Percentiles rank a stretch among this genome's conserved stretches.
Evolutionary conservation across 2,329 filamentous ascomycete species (phyloP).

Genomic region (Alternaria ventricosa): DNA sequence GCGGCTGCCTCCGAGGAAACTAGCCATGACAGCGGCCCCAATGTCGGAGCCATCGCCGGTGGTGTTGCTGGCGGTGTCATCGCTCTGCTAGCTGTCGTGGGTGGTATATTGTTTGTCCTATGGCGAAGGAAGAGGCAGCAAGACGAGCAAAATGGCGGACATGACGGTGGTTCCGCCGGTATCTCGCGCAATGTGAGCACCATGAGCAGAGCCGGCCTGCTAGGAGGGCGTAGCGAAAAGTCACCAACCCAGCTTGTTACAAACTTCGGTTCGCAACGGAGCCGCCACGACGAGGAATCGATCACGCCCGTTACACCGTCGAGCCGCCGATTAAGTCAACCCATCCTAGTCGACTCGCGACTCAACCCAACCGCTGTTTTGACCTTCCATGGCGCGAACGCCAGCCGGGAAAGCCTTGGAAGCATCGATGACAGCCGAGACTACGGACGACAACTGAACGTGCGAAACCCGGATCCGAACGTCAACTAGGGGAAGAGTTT

Average conservation of each 20-base stretch:
- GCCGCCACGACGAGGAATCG: slow-evolving; percentile 40
- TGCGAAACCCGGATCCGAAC: slow-evolving; percentile 47
- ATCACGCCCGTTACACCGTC: slow-evolving; percentile 45
- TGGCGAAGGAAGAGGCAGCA: slow-evolving; percentile 42
- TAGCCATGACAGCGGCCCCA: slow-evolving; percentile 21
- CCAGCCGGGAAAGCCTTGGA: slow-evolving; percentile 54
- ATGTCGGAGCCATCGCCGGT: slow-evolving; percentile 55
- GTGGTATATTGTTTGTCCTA: slow-evolving; percentile 49
- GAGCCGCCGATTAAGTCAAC: slow-evolving; percentile 51
- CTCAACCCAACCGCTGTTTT: slow-evolving; percentile 57
- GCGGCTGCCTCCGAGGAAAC: slow-evolving; percentile 20
- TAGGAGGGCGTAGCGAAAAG: slow-evolving; percentile 39
- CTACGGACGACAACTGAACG: slow-evolving; percentile 56
- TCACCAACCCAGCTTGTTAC: slow-evolving; percentile 35
- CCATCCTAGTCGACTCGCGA: slow-evolving; percentile 56
- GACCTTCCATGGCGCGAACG: slow-evolving; percentile 51
- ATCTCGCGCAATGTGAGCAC: slow-evolving; percentile 55
- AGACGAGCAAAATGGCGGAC: slow-evolving; percentile 23
- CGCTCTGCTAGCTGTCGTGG: slow-evolving; percentile 45
- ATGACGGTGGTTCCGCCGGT: slow-evolving; percentile 23
- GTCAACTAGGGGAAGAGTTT: neutral
- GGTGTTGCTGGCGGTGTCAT: slow-evolving; percentile 53
- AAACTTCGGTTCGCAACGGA: slow-evolving; percentile 35
- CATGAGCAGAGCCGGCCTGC: slow-evolving; percentile 56
- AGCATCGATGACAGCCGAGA: slow-evolving; percentile 57